Conservation (phyloP, 345 rosid genomes). For the Tarenaya hassleriana region DNA sequence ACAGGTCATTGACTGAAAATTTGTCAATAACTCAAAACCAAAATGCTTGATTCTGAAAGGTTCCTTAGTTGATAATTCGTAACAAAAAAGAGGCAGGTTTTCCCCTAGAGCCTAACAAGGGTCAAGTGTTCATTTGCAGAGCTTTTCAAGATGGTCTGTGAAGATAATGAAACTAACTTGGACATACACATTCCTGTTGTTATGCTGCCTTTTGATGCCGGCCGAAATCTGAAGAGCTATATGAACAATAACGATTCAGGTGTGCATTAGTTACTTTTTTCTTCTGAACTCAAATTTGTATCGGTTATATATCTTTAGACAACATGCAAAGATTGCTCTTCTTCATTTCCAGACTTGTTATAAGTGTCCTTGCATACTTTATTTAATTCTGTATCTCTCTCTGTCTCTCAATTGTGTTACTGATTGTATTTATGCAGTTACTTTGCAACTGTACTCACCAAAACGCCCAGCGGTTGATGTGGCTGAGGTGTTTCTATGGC, state of each 20-base stretch:
- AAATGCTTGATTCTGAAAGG: not conserved
- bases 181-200: constrained; percentile 67
- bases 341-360: not conserved
- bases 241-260: constrained; percentile 38
- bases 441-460: constrained; percentile 84
- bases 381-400: not conserved
- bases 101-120: constrained; percentile 13
- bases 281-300: not conserved
- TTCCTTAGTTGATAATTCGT: constrained; percentile 4
- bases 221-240: constrained; percentile 40
- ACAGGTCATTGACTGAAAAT: constrained; percentile 40
- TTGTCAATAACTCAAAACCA: not conserved
- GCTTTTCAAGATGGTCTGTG: constrained; percentile 97
- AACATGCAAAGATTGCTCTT: not conserved
- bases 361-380: constrained; percentile 6
- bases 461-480: constrained; percentile 82
- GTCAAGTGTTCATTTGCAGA: constrained; percentile 42
- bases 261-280: constrained; percentile 17
- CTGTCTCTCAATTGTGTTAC: not conserved
- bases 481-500: constrained; percentile 98
- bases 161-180: constrained; percentile 58
- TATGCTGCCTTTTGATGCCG: constrained; percentile 97
- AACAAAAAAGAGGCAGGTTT: not conserved
- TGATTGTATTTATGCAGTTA: constrained; percentile 48
- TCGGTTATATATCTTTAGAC: not conserved